Conservation (phyloP, 495 filamentous ascomycete genomes). For the Aspergillus cristatus region DNA sequence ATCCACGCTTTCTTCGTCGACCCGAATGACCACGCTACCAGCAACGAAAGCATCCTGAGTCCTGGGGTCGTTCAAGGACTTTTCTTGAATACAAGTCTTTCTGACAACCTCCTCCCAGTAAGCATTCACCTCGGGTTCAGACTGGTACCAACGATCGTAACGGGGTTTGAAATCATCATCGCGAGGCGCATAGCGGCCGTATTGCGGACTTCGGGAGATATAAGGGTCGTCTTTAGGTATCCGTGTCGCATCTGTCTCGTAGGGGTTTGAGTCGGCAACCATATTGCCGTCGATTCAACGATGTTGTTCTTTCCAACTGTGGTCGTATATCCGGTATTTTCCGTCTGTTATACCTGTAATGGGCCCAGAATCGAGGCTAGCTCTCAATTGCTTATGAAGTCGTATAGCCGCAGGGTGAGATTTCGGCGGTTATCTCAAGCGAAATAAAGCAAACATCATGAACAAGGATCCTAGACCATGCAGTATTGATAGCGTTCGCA, state of each 20-base stretch:
- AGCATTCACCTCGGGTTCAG: constrained; percentile 18
- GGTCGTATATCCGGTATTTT: too few species aligned
- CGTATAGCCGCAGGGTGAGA: too few species aligned
- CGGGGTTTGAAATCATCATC: constrained; percentile 30
- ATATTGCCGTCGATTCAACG: constrained; percentile 3
- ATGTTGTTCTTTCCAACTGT: too few species aligned
- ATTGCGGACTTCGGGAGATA: constrained; percentile 24
- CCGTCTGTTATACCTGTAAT: too few species aligned
- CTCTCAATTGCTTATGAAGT: too few species aligned
- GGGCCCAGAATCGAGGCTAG: too few species aligned
- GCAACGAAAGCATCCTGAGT: constrained; percentile 28
- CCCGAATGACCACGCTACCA: constrained; percentile 31
- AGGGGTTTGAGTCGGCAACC: constrained; percentile 23
- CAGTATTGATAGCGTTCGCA: too few species aligned
- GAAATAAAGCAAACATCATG: too few species aligned
- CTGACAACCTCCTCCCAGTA: constrained; percentile 31
- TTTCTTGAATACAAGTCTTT: constrained; percentile 21
- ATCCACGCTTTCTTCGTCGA: constrained; percentile 22
- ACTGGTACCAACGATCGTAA: constrained; percentile 25
- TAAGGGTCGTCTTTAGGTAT: constrained; percentile 32
- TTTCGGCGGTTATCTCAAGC: too few species aligned
- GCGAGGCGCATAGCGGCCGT: constrained; percentile 35
- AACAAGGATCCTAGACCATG: too few species aligned
- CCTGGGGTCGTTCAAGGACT: constrained; percentile 26
- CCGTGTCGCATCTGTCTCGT: constrained; percentile 26